Evolutionary conservation across 2,329 filamentous ascomycete genomes (phyloP).

Genomic region (Plenodomus lindquistii): DNA sequence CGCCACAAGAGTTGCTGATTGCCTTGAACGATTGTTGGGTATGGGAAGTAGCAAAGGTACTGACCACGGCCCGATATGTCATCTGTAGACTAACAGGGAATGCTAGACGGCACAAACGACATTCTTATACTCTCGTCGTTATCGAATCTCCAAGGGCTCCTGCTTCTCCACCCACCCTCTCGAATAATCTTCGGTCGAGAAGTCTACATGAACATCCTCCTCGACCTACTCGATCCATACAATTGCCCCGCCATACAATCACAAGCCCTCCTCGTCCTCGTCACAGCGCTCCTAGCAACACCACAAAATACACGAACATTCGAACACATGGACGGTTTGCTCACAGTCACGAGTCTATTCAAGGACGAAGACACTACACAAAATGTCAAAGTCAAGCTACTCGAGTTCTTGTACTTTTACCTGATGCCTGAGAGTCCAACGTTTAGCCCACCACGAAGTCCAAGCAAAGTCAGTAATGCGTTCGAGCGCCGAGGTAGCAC

Average conservation of each 20-base stretch:
- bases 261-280: constrained; percentile 84
- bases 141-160: constrained; percentile 83
- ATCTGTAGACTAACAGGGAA: constrained; percentile 1
- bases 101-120: constrained; percentile 75
- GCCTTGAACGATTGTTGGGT: constrained; percentile 82
- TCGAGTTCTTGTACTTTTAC: constrained; percentile 98
- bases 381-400: constrained; percentile 92
- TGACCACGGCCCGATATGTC: not conserved
- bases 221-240: constrained; percentile 87
- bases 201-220: constrained; percentile 93
- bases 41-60: constrained; percentile 63
- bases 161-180: constrained; percentile 88
- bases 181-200: constrained; percentile 85
- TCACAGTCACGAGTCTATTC: constrained; percentile 91
- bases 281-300: constrained; percentile 82
- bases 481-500: constrained; percentile 40
- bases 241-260: constrained; percentile 93
- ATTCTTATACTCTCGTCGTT: constrained; percentile 85
- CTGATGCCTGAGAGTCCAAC: constrained; percentile 84
- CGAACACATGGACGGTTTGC: constrained; percentile 85
- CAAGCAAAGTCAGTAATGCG: constrained; percentile 37
- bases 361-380: constrained; percentile 82
- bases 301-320: constrained; percentile 90
- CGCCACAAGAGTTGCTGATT: constrained; percentile 79
- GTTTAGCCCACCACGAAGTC: constrained; percentile 43